Evolutionary conservation across 2,329 filamentous ascomycete species (phyloP), one percentile per base, ranked within the genome.

Genomic region (Purpureocillium lavendulum): DNA sequence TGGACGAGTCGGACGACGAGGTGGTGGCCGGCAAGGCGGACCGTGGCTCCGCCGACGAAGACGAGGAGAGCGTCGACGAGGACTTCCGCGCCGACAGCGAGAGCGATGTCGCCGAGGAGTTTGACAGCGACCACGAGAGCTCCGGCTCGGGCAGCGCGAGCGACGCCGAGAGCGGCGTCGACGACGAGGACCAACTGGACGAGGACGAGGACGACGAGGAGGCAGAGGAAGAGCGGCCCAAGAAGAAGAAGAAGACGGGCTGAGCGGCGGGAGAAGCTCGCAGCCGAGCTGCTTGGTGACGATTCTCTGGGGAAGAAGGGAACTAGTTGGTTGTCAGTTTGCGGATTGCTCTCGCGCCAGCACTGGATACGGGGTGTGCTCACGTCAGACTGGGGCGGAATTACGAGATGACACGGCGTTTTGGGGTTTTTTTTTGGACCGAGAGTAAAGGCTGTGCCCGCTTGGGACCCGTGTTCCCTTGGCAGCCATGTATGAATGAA

Each of bases 61-160:
- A 98, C 54, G 85, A 90, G 57, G 90, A 97, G 69, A 90, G 84
- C 44, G 80, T 89, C 8, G 92, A 98, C 53, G 92, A 98, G 60
- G 92, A 98, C 66, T 98, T 98, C 71, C 77, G 84, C 51, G 86
- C 84, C 6, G 87, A 94, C 45, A 89, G 84, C 12, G 92, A 98
- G 48, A 94, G 85, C 39, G 92, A 98, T 50, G 89, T 96, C 3
- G 92, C 90, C 1, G 92, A 98, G 63, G 94, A 98, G 59, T 98
- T 80, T 51, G 92, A 98, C 62, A 90, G 85, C 39, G 83, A 78
- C 34, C 90, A 96, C 57, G 87, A 94, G 58, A 95, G 87, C 57
- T 85, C 80, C 37, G 87, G 84, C 11, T 80, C 75, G 14, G 81
- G 82, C 54, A 80, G 77, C 42, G 80, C 75, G 38, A 72, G 66